Evolutionary conservation across 768 basidiomycete species (phyloP).

Genomic region (Leccinum fibrillosum): DNA sequence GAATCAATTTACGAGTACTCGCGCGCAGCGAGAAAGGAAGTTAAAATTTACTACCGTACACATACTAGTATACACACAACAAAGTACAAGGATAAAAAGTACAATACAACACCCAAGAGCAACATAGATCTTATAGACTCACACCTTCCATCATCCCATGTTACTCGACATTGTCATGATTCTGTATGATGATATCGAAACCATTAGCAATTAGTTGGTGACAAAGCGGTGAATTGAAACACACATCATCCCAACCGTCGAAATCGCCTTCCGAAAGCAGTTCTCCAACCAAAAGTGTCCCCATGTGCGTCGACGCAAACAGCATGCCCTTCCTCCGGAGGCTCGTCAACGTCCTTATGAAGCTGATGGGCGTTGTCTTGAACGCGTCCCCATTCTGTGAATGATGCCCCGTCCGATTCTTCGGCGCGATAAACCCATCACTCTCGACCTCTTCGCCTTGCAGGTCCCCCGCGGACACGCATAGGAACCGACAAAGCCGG

Average conservation of each 20-base stretch:
- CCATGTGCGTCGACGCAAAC: neutral
- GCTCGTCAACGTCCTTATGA: neutral
- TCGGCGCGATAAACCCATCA: constrained; percentile 16
- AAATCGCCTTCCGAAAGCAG: neutral
- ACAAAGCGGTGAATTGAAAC: neutral
- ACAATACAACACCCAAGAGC: too few species aligned
- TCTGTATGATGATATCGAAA: too few species aligned
- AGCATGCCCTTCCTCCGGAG: neutral
- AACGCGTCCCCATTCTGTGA: constrained; percentile 18
- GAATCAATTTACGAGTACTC: too few species aligned
- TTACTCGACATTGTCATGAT: neutral
- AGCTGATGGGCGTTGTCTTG: constrained; percentile 24
- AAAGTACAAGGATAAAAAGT: neutral
- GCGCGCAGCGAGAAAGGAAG: too few species aligned
- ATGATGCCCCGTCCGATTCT: constrained; percentile 4
- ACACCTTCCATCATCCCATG: neutral
- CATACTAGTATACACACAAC: too few species aligned
- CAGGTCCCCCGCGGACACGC: constrained; percentile 5
- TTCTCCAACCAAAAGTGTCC: neutral
- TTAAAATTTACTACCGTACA: too few species aligned
- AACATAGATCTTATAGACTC: too few species aligned
- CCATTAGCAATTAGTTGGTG: too few species aligned
- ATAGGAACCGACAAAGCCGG: neutral
- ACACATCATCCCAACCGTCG: neutral
- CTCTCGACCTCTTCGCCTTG: neutral